Base-by-base conservation (phyloP, 345 rosid genomes). In the Salix viminalis region DNA sequence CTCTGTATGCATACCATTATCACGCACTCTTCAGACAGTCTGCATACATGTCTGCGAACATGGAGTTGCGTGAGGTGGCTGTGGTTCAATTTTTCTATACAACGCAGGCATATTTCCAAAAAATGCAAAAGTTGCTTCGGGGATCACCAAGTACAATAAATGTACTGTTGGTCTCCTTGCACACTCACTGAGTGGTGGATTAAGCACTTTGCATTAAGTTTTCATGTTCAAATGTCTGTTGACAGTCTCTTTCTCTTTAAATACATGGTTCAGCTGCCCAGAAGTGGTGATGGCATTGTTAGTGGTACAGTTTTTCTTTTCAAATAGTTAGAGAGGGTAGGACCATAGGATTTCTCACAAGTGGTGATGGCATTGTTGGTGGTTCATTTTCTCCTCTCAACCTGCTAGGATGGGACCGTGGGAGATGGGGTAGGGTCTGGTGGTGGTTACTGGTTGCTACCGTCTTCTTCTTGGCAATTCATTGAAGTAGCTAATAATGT, bases 401-500 rank as follows among this genome's bases (percentile, higher is more conserved):
- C 34, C 16, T 11, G 64, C 62, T 23, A 58, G 64, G 64, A 24
- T n/a, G 11, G 23, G 24, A 21, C 60, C 60, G 21, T 54, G 46
- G 39, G 56, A n/a, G 71, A 70, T 70, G 50, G 23, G 75, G 74
- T 15, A 4, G 26, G 71, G 39, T 9, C 14, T 50, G 28, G n/a
- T 72, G 54, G 24, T 39, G 50, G 54, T 74, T 60, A 23, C 10
- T 77, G 48, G 32, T 72, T 80, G 18, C 28, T 60, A 7, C 18
- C 7, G 24, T 41, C 7, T 68, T 24, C 46, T 24, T 71, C 39
- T 32, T 44, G 48, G 41, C 36, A 15, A 60, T 61, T 54, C 9
- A 16, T 34, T n/a, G 23, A 65, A 68, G 72, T 72, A 71, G 75
- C 73, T 76, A 26, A 72, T 77, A 15, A 66, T 77, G 12, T 76